Evolutionary conservation across 2,329 filamentous ascomycete species (phyloP).

Genomic region (Ampelomyces quisqualis): DNA sequence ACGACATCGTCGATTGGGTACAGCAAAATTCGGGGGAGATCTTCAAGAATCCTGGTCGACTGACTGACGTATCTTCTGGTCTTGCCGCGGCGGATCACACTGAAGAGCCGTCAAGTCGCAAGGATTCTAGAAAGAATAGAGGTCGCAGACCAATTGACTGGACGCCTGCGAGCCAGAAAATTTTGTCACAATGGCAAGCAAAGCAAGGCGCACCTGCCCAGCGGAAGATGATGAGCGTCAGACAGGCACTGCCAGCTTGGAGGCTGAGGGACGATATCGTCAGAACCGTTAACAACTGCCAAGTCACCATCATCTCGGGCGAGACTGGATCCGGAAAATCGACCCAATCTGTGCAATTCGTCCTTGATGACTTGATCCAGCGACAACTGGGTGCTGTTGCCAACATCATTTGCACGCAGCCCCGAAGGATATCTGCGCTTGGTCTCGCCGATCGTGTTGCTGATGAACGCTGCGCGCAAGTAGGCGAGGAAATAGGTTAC

Average conservation of each 20-base stretch:
- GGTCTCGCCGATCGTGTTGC: slow-evolving; percentile 92
- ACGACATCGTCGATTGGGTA: slow-evolving; percentile 86
- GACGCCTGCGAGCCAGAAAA: slow-evolving; percentile 60
- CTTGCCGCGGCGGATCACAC: slow-evolving; percentile 55
- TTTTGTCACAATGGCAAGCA: slow-evolving; percentile 64
- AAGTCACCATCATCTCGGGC: slow-evolving; percentile 95
- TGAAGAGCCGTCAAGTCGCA: slow-evolving; percentile 15
- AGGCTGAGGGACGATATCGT: slow-evolving; percentile 75
- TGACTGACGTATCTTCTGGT: slow-evolving; percentile 81
- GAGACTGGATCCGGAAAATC: slow-evolving; percentile 97
- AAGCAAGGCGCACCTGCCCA: slow-evolving; percentile 66
- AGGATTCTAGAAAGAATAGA: slow-evolving; percentile 21
- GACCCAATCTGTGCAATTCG: slow-evolving; percentile 93
- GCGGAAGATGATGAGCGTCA: slow-evolving; percentile 71
- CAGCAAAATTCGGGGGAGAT: slow-evolving; percentile 81
- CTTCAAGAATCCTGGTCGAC: slow-evolving; percentile 77
- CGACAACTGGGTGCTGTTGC: slow-evolving; percentile 71
- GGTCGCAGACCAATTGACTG: slow-evolving; percentile 61
- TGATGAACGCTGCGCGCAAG: slow-evolving; percentile 78
- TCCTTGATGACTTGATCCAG: slow-evolving; percentile 85
- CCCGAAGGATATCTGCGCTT: slow-evolving; percentile 88
- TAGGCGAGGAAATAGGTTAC: slow-evolving; percentile 90
- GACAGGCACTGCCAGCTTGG: slow-evolving; percentile 84
- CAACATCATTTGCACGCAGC: slow-evolving; percentile 95
- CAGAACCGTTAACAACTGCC: slow-evolving; percentile 68